phyloP scores from a whole-genome alignment of 2,329 filamentous ascomycete genomes.

The Rhytidhysteron rufulum region DNA sequence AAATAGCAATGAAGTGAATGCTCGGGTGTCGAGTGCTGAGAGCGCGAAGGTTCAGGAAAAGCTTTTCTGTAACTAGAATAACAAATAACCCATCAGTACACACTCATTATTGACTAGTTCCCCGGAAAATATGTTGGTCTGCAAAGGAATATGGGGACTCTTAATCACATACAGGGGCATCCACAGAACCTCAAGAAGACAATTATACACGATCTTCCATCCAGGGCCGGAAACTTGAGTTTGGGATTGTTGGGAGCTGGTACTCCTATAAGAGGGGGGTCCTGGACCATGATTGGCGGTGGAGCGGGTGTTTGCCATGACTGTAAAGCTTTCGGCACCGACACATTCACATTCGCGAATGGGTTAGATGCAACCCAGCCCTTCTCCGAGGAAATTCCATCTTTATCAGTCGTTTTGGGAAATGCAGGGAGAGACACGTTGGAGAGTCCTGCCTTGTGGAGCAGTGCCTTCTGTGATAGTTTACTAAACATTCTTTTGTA shows the following conservation, averaged over 20 bases:
- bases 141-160: not conserved
- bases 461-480: conserved; percentile 56
- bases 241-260: conserved; percentile 24
- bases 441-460: conserved; percentile 55
- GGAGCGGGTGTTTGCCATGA: conserved; percentile 31
- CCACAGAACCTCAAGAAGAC: conserved; percentile 32
- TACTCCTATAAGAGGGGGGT: conserved; percentile 23
- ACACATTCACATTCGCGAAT: conserved; percentile 35
- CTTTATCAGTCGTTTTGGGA: conserved; percentile 29
- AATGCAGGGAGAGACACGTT: conserved; percentile 44
- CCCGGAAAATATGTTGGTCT: not conserved
- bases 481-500: conserved; percentile 55
- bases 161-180: conserved; percentile 28
- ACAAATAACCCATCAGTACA: not conserved
- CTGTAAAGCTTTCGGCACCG: conserved; percentile 23
- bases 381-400: conserved; percentile 23
- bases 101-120: no score
- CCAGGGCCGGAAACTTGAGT: conserved; percentile 26
- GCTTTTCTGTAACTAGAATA: conserved; percentile 37
- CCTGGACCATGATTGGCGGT: conserved; percentile 21
- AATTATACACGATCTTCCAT: conserved; percentile 26
- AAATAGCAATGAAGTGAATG: conserved; percentile 56
- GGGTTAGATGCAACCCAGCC: conserved; percentile 22
- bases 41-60: conserved; percentile 54
- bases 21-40: conserved; percentile 51